Evolutionary conservation across 2,329 filamentous ascomycete genomes (phyloP).

Genomic region (Aspergillus sp.): DNA sequence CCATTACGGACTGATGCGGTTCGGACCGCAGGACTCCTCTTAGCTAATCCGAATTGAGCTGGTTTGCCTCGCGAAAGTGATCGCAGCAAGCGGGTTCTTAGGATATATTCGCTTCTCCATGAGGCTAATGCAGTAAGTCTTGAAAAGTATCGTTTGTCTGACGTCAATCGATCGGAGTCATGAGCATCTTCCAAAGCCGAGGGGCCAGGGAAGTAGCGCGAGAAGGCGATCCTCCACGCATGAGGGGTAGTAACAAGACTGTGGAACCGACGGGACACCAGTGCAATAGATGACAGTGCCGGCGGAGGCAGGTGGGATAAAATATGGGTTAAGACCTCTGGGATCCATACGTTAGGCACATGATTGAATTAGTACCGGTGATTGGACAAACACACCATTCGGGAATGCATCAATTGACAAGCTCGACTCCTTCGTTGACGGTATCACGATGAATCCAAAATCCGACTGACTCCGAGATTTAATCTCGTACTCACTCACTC

Average conservation of each 20-base stretch:
- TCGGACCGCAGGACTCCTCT: slow-evolving; percentile 54
- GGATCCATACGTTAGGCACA: slow-evolving; percentile 12
- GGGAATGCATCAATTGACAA: slow-evolving; percentile 64
- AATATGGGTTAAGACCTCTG: slow-evolving; percentile 89
- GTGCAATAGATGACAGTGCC: slow-evolving; percentile 75
- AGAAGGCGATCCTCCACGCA: slow-evolving; percentile 90
- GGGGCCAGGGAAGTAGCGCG: slow-evolving; percentile 82
- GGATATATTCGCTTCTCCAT: slow-evolving; percentile 93
- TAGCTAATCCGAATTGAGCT: slow-evolving; percentile 49
- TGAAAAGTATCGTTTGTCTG: slow-evolving; percentile 76
- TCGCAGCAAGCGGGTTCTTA: slow-evolving; percentile 79
- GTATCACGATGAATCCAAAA: slow-evolving; percentile 54
- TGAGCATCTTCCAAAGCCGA: slow-evolving; percentile 54
- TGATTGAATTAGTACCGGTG: slow-evolving; percentile 2
- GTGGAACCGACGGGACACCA: slow-evolving; percentile 87
- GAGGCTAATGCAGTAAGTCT: slow-evolving; percentile 81
- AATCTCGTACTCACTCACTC: slow-evolving; percentile 58
- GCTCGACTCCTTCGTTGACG: slow-evolving; percentile 43
- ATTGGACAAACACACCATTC: slow-evolving; percentile 64
- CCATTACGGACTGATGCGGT: slow-evolving; percentile 62
- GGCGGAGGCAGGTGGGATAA: slow-evolving; percentile 85
- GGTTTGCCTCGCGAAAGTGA: slow-evolving; percentile 83
- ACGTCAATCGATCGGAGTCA: slow-evolving; percentile 58
- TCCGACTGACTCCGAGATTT: slow-evolving; percentile 44
- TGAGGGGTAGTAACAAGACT: slow-evolving; percentile 84